Conservation (phyloP, 352 stramenopile species). For the Pythium chondricola region DNA sequence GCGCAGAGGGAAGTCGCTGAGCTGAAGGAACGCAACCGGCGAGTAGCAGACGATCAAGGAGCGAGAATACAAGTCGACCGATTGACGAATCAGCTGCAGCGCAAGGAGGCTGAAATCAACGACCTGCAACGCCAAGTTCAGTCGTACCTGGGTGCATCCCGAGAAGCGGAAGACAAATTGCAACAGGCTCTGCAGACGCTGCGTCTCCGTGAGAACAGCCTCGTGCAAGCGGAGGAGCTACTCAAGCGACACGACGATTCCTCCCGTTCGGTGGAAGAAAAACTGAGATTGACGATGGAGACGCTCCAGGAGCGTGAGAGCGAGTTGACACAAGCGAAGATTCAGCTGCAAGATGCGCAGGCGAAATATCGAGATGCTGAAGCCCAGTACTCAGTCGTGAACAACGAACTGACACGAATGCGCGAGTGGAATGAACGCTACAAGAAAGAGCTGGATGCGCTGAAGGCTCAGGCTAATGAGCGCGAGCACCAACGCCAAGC, state of each 20-base stretch:
- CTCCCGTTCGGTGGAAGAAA: background rate
- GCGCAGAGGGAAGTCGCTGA: constrained; percentile 1
- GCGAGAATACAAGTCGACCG: background rate
- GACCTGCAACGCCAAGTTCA: background rate
- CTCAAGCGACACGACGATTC: background rate
- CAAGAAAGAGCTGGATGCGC: constrained; percentile 15
- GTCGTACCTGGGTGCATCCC: background rate
- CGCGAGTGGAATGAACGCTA: constrained; percentile 20
- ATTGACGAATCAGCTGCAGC: background rate
- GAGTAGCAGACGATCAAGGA: background rate
- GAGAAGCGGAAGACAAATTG: background rate
- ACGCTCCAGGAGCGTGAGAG: background rate
- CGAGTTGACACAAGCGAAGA: constrained; percentile 3
- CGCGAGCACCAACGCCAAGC: constrained; percentile 12
- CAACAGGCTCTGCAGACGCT: background rate
- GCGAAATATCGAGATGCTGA: constrained; percentile 2
- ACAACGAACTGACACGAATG: background rate
- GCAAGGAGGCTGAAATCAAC: background rate
- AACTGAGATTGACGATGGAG: background rate
- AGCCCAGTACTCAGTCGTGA: background rate
- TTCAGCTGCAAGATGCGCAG: constrained; percentile 2
- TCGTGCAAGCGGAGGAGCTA: background rate
- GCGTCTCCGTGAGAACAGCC: background rate
- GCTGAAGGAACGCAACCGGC: background rate
- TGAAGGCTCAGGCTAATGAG: constrained; percentile 12